These are phyloP conservation scores for Metschnikowia aberdeeniae DNA, from an alignment of 805 yeast species.

Conservation along the genomic window DNA sequence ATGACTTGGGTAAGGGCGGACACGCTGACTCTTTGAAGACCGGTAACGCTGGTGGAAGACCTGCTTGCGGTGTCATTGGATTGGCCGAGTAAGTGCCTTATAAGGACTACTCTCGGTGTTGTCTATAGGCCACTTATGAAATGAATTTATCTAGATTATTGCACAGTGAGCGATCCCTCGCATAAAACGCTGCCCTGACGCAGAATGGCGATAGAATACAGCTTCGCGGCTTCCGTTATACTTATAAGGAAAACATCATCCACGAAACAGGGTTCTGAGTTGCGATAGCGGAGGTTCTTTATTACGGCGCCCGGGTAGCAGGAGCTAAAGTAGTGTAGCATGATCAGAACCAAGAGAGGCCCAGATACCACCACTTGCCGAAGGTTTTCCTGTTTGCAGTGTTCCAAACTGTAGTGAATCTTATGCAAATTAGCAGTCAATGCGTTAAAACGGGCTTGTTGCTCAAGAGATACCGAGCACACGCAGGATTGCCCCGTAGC, in stretches of 20 bases:
- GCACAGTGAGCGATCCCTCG: slow-evolving; percentile 4
- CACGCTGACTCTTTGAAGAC: slow-evolving; percentile 87
- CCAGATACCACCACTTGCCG: slow-evolving; percentile 71
- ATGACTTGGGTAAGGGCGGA: slow-evolving; percentile 94
- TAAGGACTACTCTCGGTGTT: neutral
- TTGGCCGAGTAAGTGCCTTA: slow-evolving; percentile 36
- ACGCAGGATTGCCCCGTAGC: neutral
- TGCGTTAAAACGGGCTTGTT: slow-evolving; percentile 63
- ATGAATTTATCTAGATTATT: neutral
- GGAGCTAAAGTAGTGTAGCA: slow-evolving; percentile 45
- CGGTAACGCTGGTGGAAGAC: slow-evolving; percentile 97
- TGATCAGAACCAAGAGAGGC: slow-evolving; percentile 64
- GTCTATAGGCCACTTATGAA: neutral
- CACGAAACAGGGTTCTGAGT: slow-evolving; percentile 47
- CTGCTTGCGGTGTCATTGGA: slow-evolving; percentile 98
- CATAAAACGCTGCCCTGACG: slow-evolving; percentile 8
- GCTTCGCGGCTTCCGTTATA: neutral
- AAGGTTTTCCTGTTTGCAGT: slow-evolving; percentile 57
- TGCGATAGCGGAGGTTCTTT: slow-evolving; percentile 43
- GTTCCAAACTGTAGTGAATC: slow-evolving; percentile 67
- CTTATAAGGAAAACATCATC: slow-evolving; percentile 22
- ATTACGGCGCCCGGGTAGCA: slow-evolving; percentile 18
- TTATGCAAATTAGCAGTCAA: slow-evolving; percentile 79
- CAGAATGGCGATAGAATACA: slow-evolving; percentile 1
- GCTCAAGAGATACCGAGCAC: slow-evolving; percentile 32